Evolutionary conservation across 306 rosid genomes (phyloP), one percentile per base, ranked within the genome.

Genomic region (Cucurbita pepo): DNA sequence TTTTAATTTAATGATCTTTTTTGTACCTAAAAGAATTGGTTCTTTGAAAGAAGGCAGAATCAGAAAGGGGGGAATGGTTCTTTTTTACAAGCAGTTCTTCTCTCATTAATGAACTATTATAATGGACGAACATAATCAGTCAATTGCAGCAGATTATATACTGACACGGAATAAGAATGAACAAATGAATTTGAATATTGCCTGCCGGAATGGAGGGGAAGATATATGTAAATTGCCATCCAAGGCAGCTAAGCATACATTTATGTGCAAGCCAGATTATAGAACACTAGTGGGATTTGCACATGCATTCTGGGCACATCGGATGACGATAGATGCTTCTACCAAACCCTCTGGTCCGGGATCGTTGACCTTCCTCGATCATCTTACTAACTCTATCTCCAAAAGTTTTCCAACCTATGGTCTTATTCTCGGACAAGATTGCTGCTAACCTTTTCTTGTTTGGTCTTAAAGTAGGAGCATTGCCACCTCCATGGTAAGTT

Each of bases 261-360:
- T 43, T 21, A 38, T 62, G 41, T 58, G 41, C 64, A 58, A 58
- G 43, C 64, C 40, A 58, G 40, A 25, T 30, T 30, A 34, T 1
- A 16, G 60, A 56, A 30, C 62, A 51, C 65, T 81, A 80, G 21
- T 62, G 82, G 25, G 79, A 79, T 86, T 79, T 87, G 79, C 98
- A 89, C 98, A 94, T 94, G 81, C 98, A 94, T 47, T 88, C 86
- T 4, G 79, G 83, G 76, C 91, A 82, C 76, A 88, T 81, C 41
- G 98, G 98, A 55, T 87, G 85, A 58, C 92, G 80, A 78, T 94
- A 94, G 79, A 94, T 84, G 89, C 98, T 94, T 82, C 88, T 62
- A 73, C 98, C 92, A 51, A 75, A 78, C 60, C 86, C 81, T 75
- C 96, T 89, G 18, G 74, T 72, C 58, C 71, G 86, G 53, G 78